Evolutionary conservation across 768 basidiomycete species (phyloP).

Genomic region (Mycena kentingensis): DNA sequence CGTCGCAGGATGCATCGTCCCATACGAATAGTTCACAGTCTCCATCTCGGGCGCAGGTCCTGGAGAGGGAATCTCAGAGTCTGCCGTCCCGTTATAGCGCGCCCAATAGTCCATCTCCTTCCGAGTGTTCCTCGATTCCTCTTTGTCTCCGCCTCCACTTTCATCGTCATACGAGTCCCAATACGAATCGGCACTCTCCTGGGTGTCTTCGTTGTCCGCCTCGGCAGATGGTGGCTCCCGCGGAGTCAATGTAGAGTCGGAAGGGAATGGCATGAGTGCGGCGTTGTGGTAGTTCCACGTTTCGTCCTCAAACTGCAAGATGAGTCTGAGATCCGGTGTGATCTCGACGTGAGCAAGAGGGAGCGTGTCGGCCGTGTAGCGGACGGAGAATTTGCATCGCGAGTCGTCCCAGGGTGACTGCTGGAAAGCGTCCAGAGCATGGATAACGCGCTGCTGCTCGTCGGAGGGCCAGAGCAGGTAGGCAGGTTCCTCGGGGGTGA

Average conservation of each 20-base stretch:
- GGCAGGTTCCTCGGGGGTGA: constrained; percentile 51
- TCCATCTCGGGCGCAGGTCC: constrained; percentile 34
- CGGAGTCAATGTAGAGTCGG: constrained; percentile 36
- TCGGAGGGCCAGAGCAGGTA: constrained; percentile 72
- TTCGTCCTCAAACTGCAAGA: constrained; percentile 66
- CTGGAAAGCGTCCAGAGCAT: constrained; percentile 46
- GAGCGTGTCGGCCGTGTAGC: constrained; percentile 44
- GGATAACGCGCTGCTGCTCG: constrained; percentile 36
- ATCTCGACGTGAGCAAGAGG: constrained; percentile 59
- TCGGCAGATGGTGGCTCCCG: constrained; percentile 30
- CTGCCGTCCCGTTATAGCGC: constrained; percentile 54
- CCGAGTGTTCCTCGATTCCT: constrained; percentile 21
- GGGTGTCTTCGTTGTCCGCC: constrained; percentile 41
- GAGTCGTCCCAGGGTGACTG: constrained; percentile 21
- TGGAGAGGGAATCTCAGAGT: constrained; percentile 55
- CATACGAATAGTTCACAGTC: neutral
- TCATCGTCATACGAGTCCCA: constrained; percentile 66
- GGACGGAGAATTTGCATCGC: constrained; percentile 15
- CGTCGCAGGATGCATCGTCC: neutral
- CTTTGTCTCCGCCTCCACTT: constrained; percentile 27
- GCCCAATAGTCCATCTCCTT: constrained; percentile 59
- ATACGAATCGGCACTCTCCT: constrained; percentile 64
- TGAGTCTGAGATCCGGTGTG: constrained; percentile 51
- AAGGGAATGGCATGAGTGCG: constrained; percentile 71
- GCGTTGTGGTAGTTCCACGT: constrained; percentile 75